A percentile compares a stretch with the other conserved stretches of the same genome.
Conservation (phyloP, 768 basidiomycete genomes). For the Lentinula detonsa region DNA sequence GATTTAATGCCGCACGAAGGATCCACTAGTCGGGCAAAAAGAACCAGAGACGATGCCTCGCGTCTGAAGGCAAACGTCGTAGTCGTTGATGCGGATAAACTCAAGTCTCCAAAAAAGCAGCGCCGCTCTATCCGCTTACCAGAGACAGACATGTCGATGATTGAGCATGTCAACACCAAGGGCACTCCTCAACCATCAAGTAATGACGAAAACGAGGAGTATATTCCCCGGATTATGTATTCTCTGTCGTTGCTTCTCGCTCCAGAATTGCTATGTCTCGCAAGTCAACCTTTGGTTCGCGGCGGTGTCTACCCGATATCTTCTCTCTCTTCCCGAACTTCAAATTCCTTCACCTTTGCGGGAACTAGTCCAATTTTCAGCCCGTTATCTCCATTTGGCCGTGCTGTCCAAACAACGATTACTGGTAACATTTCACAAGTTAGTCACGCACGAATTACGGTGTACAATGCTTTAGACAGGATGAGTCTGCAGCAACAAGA, state of each 20-base stretch:
- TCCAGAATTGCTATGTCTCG: conserved; percentile 1
- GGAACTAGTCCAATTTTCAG: neutral
- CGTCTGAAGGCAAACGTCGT: neutral
- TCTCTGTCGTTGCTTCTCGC: neutral
- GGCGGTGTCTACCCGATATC: neutral
- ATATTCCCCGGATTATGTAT: neutral
- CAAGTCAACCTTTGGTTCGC: conserved; percentile 1
- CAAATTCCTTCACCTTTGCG: neutral
- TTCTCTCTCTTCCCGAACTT: neutral
- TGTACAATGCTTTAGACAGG: neutral
- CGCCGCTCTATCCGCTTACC: neutral
- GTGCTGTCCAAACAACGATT: neutral
- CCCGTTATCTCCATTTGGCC: neutral
- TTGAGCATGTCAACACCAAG: neutral
- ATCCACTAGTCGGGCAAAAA: neutral
- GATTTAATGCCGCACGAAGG: neutral
- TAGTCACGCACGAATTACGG: neutral
- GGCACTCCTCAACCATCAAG: neutral
- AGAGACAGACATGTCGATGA: neutral
- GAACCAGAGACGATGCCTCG: neutral
- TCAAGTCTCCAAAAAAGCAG: neutral
- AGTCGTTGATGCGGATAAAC: neutral
- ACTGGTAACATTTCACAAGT: conserved; percentile 1
- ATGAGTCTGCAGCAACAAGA: neutral
- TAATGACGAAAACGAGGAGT: neutral